Evolutionary conservation across 305 asterid species (phyloP), one percentile per base, ranked within the genome.

Genomic region (Fraxinus latifolia): DNA sequence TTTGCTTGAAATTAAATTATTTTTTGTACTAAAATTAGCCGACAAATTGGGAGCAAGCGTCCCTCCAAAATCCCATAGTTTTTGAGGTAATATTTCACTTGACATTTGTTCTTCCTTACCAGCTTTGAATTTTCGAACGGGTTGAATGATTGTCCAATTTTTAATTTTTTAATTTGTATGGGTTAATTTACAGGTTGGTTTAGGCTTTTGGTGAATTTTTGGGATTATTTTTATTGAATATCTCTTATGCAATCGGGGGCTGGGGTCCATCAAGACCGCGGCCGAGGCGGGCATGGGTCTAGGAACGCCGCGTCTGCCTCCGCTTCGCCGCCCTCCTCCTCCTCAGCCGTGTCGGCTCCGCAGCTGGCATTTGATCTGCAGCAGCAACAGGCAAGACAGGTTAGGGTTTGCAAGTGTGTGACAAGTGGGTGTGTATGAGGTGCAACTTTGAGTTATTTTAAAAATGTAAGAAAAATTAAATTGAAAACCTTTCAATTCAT

Each of bases 251-350:
- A 96, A 84, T 92, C 98, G 77, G 99, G 97, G 27, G 97, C 95
- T 79, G 97, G 97, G 77, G 88, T 91, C 85, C 96, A 89, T 87
- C 97, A 91, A 81, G 95, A 94, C 72, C 92, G 93, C 75, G 93
- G 94, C 79, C 88, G 80, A 44, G 83, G 90, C 71, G 94, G 95
- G 77, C 94, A 91, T 87, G 99, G 97, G 73, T 93, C 94, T 89
- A 89, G 87, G 71, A 88, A 91, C 80, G 97, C 88, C 55, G 94
- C 92, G 11, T 90, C 93, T 0, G 92, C 97, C 31, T 89, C 95
- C n/a, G 94, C 92, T 55, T 96, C 98, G 76, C 97, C 97, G 78
- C 88, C 99, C 67, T 93, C 99, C 5, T 93, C 98, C 0, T 93
- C 98, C 3, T 95, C 98, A 0, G 97, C 97, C 0, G 92, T 86